Evolutionary conservation across 148 eudicot genomes (phyloP), one percentile per base, ranked within the genome.

Genomic region (Dysphania ambrosioides): DNA sequence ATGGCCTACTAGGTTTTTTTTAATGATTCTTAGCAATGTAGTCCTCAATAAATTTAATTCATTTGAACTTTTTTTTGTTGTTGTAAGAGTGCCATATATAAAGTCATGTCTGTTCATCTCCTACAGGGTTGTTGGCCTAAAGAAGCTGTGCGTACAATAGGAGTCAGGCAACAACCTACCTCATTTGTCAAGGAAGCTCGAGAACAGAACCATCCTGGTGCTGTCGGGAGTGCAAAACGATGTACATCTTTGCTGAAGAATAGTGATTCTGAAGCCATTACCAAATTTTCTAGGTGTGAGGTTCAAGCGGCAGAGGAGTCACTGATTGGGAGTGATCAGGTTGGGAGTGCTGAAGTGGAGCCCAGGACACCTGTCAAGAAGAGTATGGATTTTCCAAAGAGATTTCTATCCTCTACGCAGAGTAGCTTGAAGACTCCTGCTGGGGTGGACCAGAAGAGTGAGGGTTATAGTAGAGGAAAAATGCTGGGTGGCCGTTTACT

Each of bases 231-330:
- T 42, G 77, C 82, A 56, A 78, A 76, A 71, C 73, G 42, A 72
- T 76, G 83, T 83, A 81, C 72, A 31, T 68, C 82, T 76, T 85
- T 75, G 26, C 68, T 68, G 16, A 86, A 82, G 82, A 89, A 79
- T 66, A 77, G 59, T 74, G 76, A 57, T 55, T 40, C 19, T 53
- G 78, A 80, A 81, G 77, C 38, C 56, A 80, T 65, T 26, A 77
- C 51, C 32, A 78, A 61, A 23, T 80, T 44, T 41, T 65, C 76
- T 35, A 76, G 56, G 47, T 41, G 66, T 81, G 73, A 72, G 65
- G 49, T 60, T 51, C 76, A 38, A 66, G 68, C 59, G 57, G 70
- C 51, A 41, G 73, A 71, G 68, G 84, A 81, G 51, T 53, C 76
- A 58, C 67, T 65, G 44, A 65, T 65, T 65, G 47, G 44, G 36